These are phyloP conservation scores for Syzygium oleosum DNA, from an alignment of 345 rosid genomes.

Conservation along the genomic window DNA sequence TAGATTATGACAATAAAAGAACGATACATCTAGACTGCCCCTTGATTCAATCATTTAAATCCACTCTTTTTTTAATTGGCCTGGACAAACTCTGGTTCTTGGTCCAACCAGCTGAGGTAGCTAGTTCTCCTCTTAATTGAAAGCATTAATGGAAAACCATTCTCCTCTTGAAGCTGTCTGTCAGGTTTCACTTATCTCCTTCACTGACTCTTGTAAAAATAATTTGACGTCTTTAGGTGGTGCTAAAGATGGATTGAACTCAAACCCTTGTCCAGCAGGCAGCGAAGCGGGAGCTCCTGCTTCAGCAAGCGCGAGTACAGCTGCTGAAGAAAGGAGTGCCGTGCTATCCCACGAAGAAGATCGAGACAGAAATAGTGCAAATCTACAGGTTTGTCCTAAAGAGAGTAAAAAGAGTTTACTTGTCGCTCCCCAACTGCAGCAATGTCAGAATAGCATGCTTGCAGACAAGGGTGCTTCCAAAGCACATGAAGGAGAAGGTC, in stretches of 20 bases:
- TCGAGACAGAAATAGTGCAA: constrained; percentile 4
- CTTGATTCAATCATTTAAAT: neutral
- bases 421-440: constrained; percentile 22
- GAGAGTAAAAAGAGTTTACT: constrained; percentile 20
- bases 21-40: neutral
- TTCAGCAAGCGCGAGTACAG: constrained; percentile 4
- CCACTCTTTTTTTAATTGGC: neutral
- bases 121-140: neutral
- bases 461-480: constrained; percentile 15
- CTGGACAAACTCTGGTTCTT: neutral
- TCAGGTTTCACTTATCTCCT: neutral
- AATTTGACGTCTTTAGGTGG: constrained; percentile 13
- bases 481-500: constrained; percentile 15
- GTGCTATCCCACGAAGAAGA: constrained; percentile 14
- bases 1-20: neutral
- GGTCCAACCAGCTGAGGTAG: neutral
- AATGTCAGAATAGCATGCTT: constrained; percentile 10
- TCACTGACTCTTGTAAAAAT: neutral
- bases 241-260: constrained; percentile 18
- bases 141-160: neutral
- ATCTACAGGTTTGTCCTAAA: constrained; percentile 4
- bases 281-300: constrained; percentile 37
- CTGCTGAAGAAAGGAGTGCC: neutral
- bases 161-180: neutral
- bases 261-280: constrained; percentile 20